A percentile compares a stretch with the other conserved stretches of the same genome.
phyloP scores from a whole-genome alignment of 192 early-diverging fungal species.

The Dissophora globulifera region DNA sequence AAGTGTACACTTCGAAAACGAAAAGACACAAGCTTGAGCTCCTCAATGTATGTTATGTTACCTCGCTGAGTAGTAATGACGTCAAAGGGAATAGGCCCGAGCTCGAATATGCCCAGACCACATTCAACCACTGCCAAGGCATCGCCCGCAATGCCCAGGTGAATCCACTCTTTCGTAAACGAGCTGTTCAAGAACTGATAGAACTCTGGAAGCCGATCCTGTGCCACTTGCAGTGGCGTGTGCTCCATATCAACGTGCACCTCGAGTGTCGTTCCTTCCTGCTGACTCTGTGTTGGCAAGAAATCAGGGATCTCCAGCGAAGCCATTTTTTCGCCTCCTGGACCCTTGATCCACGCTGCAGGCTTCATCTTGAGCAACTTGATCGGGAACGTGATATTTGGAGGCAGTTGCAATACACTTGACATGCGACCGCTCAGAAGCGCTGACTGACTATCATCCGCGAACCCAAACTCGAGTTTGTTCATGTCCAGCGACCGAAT shows the following conservation, averaged over 20 bases:
- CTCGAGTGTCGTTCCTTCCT: conserved; percentile 20
- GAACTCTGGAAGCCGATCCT: conserved; percentile 20
- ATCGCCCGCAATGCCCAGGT: conserved; percentile 35
- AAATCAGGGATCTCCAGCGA: conserved; percentile 19
- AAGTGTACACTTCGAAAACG: no score
- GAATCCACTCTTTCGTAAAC: conserved; percentile 33
- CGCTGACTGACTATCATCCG: conserved; percentile 16
- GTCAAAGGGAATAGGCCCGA: conserved; percentile 43
- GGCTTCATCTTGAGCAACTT: conserved; percentile 47
- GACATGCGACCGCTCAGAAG: conserved; percentile 23
- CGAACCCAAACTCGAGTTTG: conserved; percentile 30
- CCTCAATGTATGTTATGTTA: neutral
- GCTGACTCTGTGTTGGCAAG: conserved; percentile 33
- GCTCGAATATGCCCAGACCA: conserved; percentile 45
- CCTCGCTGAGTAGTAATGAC: conserved; percentile 35
- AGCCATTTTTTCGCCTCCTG: conserved; percentile 19
- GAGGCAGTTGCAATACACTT: conserved; percentile 37
- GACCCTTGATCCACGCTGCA: conserved; percentile 6
- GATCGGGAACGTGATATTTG: conserved; percentile 51
- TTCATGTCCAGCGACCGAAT: conserved; percentile 34
- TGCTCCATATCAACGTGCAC: conserved; percentile 23
- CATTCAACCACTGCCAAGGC: conserved; percentile 34
- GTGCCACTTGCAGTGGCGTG: conserved; percentile 1
- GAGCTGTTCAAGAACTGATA: conserved; percentile 38
- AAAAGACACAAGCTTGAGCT: neutral